phyloP scores from a whole-genome alignment of 1,284 basidiomycete genomes.

The Malassezia sp. region DNA sequence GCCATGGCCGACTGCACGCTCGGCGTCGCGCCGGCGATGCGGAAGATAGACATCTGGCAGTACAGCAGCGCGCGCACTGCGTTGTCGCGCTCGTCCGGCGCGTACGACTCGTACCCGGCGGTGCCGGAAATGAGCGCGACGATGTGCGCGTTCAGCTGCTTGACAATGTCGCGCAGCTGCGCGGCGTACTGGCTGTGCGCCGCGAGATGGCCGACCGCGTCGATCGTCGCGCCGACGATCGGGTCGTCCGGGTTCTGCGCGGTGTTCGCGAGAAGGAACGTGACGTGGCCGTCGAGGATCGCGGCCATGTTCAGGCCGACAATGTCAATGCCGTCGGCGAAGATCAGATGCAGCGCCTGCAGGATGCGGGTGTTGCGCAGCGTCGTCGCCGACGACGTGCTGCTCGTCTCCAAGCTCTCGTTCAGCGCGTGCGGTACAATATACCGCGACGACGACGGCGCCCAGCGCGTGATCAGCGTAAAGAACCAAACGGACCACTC shows the following conservation, averaged over 20 bases:
- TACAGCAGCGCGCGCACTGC: conserved; percentile 64
- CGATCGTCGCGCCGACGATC: conserved; percentile 61
- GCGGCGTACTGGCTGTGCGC: conserved; percentile 90
- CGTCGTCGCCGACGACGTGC: background rate
- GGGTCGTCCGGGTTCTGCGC: conserved; percentile 52
- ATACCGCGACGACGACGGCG: conserved; percentile 82
- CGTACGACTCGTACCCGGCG: conserved; percentile 52
- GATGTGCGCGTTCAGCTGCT: conserved; percentile 64
- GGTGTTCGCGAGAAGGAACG: conserved; percentile 62
- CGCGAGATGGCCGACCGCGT: conserved; percentile 70
- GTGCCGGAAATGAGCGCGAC: conserved; percentile 63
- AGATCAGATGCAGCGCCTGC: conserved; percentile 41
- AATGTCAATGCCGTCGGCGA: conserved; percentile 68
- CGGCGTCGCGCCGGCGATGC: conserved; percentile 36
- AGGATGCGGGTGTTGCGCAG: conserved; percentile 10
- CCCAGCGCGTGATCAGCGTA: conserved; percentile 65
- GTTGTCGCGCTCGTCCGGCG: conserved; percentile 52
- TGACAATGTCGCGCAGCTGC: conserved; percentile 84
- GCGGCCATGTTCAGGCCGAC: conserved; percentile 86
- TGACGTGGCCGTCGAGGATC: conserved; percentile 55
- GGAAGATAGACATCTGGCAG: conserved; percentile 62
- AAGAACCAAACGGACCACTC: conserved; percentile 74
- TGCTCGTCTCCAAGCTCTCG: conserved; percentile 49
- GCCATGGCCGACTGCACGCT: conserved; percentile 13
- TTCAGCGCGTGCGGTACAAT: conserved; percentile 73